A percentile compares a stretch with the other conserved stretches of the same genome.
These are phyloP conservation scores for Plasmodium reichenowi DNA, from an alignment of 169 alveolate species.

Conservation along the genomic window DNA sequence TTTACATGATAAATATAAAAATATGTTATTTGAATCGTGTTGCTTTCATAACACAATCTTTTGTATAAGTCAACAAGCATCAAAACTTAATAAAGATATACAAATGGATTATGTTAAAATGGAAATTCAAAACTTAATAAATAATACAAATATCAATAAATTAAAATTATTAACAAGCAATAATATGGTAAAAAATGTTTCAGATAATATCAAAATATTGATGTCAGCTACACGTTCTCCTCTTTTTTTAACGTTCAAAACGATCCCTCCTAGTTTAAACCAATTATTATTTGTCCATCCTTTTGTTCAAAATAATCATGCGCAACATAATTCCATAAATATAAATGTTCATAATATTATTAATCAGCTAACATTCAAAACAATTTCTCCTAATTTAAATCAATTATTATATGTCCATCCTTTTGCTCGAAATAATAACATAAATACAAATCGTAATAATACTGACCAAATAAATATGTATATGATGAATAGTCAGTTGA, in stretches of 20 bases:
- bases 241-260: slow-evolving; percentile 27
- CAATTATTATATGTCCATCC: not conserved
- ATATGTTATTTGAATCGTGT: slow-evolving; percentile 41
- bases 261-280: not conserved
- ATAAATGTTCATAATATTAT: too few relatives aligned
- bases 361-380: too few relatives aligned
- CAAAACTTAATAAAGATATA: slow-evolving; percentile 38
- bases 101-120: slow-evolving; percentile 49
- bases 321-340: too few relatives aligned
- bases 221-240: slow-evolving; percentile 76
- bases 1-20: slow-evolving; percentile 14
- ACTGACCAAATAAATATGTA: too few relatives aligned
- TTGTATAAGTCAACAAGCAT: slow-evolving; percentile 38
- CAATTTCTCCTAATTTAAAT: not conserved
- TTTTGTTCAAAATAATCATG: not conserved
- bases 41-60: slow-evolving; percentile 52
- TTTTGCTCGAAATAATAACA: not conserved
- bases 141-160: slow-evolving; percentile 20
- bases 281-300: not conserved
- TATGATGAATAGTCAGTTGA: too few relatives aligned
- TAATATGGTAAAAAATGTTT: slow-evolving; percentile 24
- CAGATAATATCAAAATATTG: slow-evolving; percentile 51
- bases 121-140: slow-evolving; percentile 46
- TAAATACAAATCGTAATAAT: too few relatives aligned
- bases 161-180: slow-evolving; percentile 42